Conservation (phyloP, 305 asterid genomes). For the Fraxinus greggii region DNA sequence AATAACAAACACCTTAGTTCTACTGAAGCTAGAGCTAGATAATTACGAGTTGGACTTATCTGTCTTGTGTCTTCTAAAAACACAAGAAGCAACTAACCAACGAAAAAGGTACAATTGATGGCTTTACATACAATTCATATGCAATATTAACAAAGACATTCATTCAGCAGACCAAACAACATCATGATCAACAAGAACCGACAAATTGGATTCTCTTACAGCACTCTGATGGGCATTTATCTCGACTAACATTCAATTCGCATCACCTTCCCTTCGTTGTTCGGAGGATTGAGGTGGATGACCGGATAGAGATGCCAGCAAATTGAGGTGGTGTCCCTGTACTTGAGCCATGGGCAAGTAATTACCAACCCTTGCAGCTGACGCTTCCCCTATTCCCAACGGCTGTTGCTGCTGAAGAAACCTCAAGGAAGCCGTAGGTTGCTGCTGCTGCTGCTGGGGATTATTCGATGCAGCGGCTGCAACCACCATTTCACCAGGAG, state of each 20-base stretch:
- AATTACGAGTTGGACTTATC: slow-evolving; percentile 31
- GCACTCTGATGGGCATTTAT: neutral
- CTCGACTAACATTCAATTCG: slow-evolving; percentile 42
- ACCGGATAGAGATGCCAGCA: slow-evolving; percentile 84
- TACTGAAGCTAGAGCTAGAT: slow-evolving; percentile 35
- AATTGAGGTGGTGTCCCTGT: slow-evolving; percentile 78
- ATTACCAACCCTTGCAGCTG: slow-evolving; percentile 92
- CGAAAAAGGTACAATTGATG: slow-evolving; percentile 33
- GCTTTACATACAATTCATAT: slow-evolving; percentile 37
- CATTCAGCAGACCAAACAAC: slow-evolving; percentile 38
- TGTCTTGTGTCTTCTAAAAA: slow-evolving; percentile 32
- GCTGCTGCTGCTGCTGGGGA: slow-evolving; percentile 42
- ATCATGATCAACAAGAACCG: slow-evolving; percentile 26
- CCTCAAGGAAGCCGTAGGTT: slow-evolving; percentile 48
- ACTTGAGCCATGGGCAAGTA: slow-evolving; percentile 87
- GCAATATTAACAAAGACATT: slow-evolving; percentile 33
- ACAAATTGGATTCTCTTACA: neutral
- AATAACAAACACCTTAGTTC: slow-evolving; percentile 35
- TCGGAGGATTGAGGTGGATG: slow-evolving; percentile 62
- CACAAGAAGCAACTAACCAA: slow-evolving; percentile 39
- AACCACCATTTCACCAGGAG: slow-evolving; percentile 67
- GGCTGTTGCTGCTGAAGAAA: slow-evolving; percentile 69
- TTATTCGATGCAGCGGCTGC: slow-evolving; percentile 33
- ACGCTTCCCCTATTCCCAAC: slow-evolving; percentile 74
- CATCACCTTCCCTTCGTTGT: slow-evolving; percentile 67